A percentile compares a stretch with the other conserved stretches of the same genome.
Conservation (phyloP, 805 yeast species). For the Blastobotrys chiropterorum region DNA sequence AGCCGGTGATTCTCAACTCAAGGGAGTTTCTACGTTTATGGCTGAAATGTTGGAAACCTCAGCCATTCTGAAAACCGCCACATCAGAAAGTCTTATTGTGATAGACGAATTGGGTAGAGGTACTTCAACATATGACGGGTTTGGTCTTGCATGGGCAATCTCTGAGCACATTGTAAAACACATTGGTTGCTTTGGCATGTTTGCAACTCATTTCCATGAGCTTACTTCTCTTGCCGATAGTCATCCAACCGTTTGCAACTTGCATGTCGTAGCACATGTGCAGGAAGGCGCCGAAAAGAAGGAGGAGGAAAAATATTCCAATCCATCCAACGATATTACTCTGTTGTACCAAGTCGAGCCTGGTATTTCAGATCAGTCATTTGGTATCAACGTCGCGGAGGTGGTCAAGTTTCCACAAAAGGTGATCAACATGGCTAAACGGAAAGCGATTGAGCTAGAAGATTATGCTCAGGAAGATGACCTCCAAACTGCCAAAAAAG, state of each 20-base stretch:
- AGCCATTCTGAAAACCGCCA: conserved; percentile 73
- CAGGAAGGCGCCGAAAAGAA: conserved; percentile 39
- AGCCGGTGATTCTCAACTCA: conserved; percentile 95
- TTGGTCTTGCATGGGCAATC: conserved; percentile 96
- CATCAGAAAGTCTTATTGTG: conserved; percentile 70
- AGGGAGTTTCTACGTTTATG: conserved; percentile 95
- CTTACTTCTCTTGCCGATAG: conserved; percentile 70
- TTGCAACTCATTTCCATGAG: conserved; percentile 98
- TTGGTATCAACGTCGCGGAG: conserved; percentile 97
- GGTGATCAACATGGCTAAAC: conserved; percentile 89
- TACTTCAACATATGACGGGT: conserved; percentile 91
- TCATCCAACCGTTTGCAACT: conserved; percentile 57
- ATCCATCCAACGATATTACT: conserved; percentile 60
- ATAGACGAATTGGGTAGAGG: conserved; percentile 97
- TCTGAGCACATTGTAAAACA: conserved; percentile 73
- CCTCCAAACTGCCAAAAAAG: conserved; percentile 32
- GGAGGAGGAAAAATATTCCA: conserved; percentile 13
- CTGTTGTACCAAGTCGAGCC: conserved; percentile 89
- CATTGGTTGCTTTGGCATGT: conserved; percentile 71
- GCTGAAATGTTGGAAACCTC: conserved; percentile 96
- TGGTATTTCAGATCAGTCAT: conserved; percentile 93
- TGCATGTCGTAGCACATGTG: conserved; percentile 91
- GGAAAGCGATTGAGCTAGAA: conserved; percentile 85
- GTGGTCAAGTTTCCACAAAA: conserved; percentile 88
- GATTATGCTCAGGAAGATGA: conserved; percentile 41